These are phyloP conservation scores for Vitis hybrid DNA, from an alignment of 177 flowering plant species.

Conservation along the genomic window DNA sequence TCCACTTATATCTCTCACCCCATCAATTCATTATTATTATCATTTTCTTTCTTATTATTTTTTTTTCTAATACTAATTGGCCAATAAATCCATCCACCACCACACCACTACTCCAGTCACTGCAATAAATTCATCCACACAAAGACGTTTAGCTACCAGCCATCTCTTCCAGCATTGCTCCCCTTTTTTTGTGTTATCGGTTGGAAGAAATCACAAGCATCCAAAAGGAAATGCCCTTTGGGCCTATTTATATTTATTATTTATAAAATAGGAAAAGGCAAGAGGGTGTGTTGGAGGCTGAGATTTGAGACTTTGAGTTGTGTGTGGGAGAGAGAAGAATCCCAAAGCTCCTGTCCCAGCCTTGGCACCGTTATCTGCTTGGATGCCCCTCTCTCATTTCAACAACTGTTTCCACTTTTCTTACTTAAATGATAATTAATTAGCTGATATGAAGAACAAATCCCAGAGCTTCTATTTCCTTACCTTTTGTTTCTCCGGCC, in stretches of 20 bases:
- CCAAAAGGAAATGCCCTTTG: constrained; percentile 17
- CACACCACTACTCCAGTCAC: neutral
- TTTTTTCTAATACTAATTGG: neutral
- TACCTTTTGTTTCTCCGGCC: neutral
- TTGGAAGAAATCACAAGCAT: constrained; percentile 9
- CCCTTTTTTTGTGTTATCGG: neutral
- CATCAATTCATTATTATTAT: no score
- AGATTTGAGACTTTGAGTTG: constrained; percentile 7
- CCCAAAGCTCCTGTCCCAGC: constrained; percentile 42
- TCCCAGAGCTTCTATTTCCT: neutral
- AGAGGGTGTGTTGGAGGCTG: constrained; percentile 23
- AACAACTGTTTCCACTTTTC: neutral
- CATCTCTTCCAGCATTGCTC: constrained; percentile 7
- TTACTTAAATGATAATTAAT: no score
- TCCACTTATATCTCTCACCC: no score
- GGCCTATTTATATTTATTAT: constrained; percentile 3
- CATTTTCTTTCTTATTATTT: no score
- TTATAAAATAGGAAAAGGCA: constrained; percentile 10
- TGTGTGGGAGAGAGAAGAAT: constrained; percentile 20
- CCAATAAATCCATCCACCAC: neutral
- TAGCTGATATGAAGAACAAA: neutral
- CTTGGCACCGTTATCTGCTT: constrained; percentile 46
- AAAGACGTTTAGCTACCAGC: constrained; percentile 20
- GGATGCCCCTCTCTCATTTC: constrained; percentile 16
- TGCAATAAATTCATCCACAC: constrained; percentile 3